These are phyloP conservation scores for Piloderma croceum DNA, from an alignment of 768 basidiomycete genomes.

Conservation along the genomic window DNA sequence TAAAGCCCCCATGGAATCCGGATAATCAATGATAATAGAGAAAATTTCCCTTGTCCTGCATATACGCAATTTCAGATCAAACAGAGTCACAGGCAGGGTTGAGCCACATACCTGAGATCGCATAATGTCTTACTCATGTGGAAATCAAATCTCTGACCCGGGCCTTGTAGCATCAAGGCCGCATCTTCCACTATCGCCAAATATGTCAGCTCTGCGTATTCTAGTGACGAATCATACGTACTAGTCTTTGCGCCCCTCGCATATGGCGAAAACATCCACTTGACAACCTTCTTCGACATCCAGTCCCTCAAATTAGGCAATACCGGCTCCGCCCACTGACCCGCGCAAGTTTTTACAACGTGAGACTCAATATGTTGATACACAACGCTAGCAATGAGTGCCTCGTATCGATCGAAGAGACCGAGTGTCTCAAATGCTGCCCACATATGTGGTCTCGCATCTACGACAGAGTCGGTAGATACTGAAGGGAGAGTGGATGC, in stretches of 20 bases:
- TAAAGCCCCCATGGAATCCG: constrained; percentile 79
- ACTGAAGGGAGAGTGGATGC: constrained; percentile 44
- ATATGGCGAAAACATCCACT: constrained; percentile 82
- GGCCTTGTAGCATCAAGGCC: constrained; percentile 63
- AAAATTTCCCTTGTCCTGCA: constrained; percentile 77
- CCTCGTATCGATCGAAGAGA: constrained; percentile 77
- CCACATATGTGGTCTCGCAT: constrained; percentile 39
- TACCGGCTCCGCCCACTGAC: constrained; percentile 64
- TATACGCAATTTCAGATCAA: background rate
- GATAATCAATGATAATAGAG: constrained; percentile 93
- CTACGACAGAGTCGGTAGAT: constrained; percentile 17
- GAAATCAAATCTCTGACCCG: constrained; percentile 83
- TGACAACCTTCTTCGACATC: constrained; percentile 75
- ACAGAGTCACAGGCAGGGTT: background rate
- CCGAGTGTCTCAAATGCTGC: constrained; percentile 63
- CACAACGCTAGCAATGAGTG: constrained; percentile 75
- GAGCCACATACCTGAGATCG: constrained; percentile 61
- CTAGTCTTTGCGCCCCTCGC: constrained; percentile 58
- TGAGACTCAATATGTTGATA: constrained; percentile 81
- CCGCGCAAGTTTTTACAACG: constrained; percentile 59
- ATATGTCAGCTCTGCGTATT: too few relatives aligned
- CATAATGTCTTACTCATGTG: constrained; percentile 89
- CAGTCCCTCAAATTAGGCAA: constrained; percentile 58
- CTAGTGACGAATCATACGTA: constrained; percentile 24
- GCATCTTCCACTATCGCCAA: constrained; percentile 66